These are phyloP conservation scores for Neoscytalidium dimidiatum DNA, from an alignment of 2,329 filamentous ascomycete species.

Conservation along the genomic window DNA sequence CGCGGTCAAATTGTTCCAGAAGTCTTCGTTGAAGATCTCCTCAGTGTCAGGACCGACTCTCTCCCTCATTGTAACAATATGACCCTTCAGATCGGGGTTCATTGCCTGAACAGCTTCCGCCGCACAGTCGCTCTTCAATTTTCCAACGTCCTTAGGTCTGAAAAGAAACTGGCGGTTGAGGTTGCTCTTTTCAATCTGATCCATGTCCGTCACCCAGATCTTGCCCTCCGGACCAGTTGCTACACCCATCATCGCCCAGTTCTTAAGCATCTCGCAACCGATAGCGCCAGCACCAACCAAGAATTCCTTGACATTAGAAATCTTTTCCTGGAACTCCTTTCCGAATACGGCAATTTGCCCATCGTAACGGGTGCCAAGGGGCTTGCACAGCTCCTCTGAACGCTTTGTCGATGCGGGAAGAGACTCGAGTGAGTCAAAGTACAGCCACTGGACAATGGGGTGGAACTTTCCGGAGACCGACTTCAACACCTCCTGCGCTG, in stretches of 20 bases:
- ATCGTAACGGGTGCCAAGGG: constrained; percentile 83
- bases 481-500: constrained; percentile 94
- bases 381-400: constrained; percentile 85
- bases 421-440: constrained; percentile 97
- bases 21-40: constrained; percentile 88
- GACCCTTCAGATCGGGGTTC: constrained; percentile 88
- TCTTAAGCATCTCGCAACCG: constrained; percentile 98
- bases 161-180: constrained; percentile 97
- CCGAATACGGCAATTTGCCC: constrained; percentile 97
- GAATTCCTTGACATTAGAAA: constrained; percentile 88
- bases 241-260: constrained; percentile 98
- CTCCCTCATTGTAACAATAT: constrained; percentile 84
- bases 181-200: constrained; percentile 98
- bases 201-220: constrained; percentile 95
- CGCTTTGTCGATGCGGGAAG: constrained; percentile 74
- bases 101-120: constrained; percentile 87
- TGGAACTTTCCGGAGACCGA: constrained; percentile 97
- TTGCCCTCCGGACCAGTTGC: constrained; percentile 84
- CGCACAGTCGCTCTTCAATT: constrained; percentile 95
- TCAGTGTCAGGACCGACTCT: constrained; percentile 91
- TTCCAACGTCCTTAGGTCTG: constrained; percentile 87
- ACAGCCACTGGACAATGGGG: constrained; percentile 93
- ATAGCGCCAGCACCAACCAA: constrained; percentile 95
- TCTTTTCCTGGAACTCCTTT: constrained; percentile 88
- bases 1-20: constrained; percentile 84